Conservation (phyloP, 176 grass and related monocot genomes). For the Stipa capillata region DNA sequence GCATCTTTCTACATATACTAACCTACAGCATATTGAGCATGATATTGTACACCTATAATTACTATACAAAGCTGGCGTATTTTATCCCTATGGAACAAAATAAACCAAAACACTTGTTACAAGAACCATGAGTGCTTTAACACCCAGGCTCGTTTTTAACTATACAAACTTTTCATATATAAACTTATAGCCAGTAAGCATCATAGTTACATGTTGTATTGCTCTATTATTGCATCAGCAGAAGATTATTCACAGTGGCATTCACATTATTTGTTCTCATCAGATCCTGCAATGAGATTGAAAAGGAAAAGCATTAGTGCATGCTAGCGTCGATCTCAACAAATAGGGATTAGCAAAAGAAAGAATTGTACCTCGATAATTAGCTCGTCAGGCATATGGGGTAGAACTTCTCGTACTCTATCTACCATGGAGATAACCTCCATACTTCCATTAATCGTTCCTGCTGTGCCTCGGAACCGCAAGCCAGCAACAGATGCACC, state of each 20-base stretch:
- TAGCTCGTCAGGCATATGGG: slow-evolving; percentile 82
- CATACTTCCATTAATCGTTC: slow-evolving; percentile 43
- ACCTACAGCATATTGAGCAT: slow-evolving; percentile 13
- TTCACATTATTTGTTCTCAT: slow-evolving; percentile 94
- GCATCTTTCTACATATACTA: slow-evolving; percentile 33
- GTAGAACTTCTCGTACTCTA: slow-evolving; percentile 93
- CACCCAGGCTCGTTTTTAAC: slow-evolving; percentile 36
- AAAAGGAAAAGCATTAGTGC: slow-evolving; percentile 1
- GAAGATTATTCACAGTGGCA: slow-evolving; percentile 99
- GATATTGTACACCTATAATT: slow-evolving; percentile 35
- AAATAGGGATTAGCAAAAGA: neutral
- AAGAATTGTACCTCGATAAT: slow-evolving; percentile 73
- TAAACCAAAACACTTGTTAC: slow-evolving; percentile 24
- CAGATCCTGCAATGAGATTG: slow-evolving; percentile 64
- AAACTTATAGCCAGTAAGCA: slow-evolving; percentile 30
- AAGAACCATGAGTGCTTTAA: slow-evolving; percentile 21
- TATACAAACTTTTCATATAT: slow-evolving; percentile 47
- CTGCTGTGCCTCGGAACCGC: slow-evolving; percentile 30
- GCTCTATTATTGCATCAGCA: slow-evolving; percentile 64
- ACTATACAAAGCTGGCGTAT: slow-evolving; percentile 41
- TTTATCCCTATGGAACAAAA: slow-evolving; percentile 23
- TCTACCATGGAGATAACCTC: slow-evolving; percentile 72
- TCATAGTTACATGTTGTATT: slow-evolving; percentile 27
- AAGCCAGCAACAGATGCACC: slow-evolving; percentile 49
- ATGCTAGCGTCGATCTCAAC: neutral